Evolutionary conservation across 225 moss, liverwort and hornwort genomes (phyloP).

Genomic region (Bryoerythrophyllum caledonicum): DNA sequence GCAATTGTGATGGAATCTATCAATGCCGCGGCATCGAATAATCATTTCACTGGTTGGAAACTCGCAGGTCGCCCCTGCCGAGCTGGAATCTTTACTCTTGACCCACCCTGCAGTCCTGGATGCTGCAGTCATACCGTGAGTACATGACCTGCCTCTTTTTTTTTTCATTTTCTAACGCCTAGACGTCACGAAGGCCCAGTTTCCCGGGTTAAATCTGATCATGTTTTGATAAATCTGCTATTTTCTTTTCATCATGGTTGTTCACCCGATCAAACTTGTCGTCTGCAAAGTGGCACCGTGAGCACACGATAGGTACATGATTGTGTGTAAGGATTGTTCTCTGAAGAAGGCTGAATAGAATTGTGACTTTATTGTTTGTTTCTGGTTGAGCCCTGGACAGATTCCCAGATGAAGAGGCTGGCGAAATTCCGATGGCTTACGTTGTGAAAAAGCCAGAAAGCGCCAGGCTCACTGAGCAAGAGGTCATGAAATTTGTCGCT

Average conservation of each 20-base stretch:
- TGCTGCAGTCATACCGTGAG: constrained; percentile 65
- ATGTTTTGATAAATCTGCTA: no score
- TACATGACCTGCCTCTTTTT: background rate
- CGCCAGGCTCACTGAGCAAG: constrained; percentile 29
- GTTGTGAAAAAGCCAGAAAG: constrained; percentile 40
- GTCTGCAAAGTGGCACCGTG: no score
- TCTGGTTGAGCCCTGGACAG: constrained; percentile 23
- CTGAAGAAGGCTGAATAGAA: no score
- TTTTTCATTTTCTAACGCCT: background rate
- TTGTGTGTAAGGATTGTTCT: no score
- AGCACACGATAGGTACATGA: no score
- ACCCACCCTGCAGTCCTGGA: constrained; percentile 42
- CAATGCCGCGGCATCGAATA: no score
- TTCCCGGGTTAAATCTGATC: no score
- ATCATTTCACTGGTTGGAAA: constrained; percentile 3
- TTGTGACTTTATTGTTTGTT: background rate
- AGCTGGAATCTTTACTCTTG: constrained; percentile 46
- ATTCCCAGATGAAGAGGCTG: constrained; percentile 50
- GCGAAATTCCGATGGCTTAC: constrained; percentile 61
- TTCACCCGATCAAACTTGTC: no score
- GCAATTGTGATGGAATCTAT: no score
- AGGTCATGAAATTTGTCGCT: constrained; percentile 41
- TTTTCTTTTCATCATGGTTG: no score
- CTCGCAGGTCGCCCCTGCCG: constrained; percentile 63
- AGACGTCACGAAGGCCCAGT: no score